Base-by-base conservation (phyloP, 2,329 filamentous ascomycete genomes). In the Zymoseptoria ardabiliae region DNA sequence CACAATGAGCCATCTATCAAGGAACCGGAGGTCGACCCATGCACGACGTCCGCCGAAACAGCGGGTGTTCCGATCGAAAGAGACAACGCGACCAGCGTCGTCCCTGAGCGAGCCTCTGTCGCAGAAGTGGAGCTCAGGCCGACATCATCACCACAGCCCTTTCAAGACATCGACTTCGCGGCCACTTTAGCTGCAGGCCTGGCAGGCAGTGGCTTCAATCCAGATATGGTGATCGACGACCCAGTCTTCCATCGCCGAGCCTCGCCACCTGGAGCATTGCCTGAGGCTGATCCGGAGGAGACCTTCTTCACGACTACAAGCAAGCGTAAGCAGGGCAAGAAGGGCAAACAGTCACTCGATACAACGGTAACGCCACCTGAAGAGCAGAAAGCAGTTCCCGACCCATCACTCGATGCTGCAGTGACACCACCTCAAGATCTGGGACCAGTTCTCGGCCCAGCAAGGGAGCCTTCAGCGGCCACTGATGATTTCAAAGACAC, bases 141-240 rank as follows among this genome's bases (percentile, higher is more conserved):
- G 30, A 17, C 25, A 41, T 28, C 28, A 22, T 13, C 54, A 19
- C n/a, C 53, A 11, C 7, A 60, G 21, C 19, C 57, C 22, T 62
- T 69, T 10, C 65, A 65, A 8, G 75, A 78, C 53, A 73, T 78
- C 41, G 78, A 79, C 61, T 80, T 80, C 57, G 75, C 78, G 22
- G 78, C 77, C 4, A 76, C 77, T 4, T 66, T 80, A 7, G 77
- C 77, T 21, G 77, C 76, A 55, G 77, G 76, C 28, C 65, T 80
- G 13, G 71, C 75, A 58, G 74, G 77, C 55, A 77, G 76, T 23
- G 78, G 78, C 30, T 80, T 80, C 63, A 70, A 79, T 63, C 72
- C 76, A 4, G 70, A 75, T 53, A 68, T 78, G 30, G 77, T 79
- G 6, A 70, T 79, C 52, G 71, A 78, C 21, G 74, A 79, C 61